A percentile compares a stretch with the other conserved stretches of the same genome.
phyloP scores from a whole-genome alignment of 2,329 filamentous ascomycete genomes.

The Neophaeococcomyces mojaviensis region DNA sequence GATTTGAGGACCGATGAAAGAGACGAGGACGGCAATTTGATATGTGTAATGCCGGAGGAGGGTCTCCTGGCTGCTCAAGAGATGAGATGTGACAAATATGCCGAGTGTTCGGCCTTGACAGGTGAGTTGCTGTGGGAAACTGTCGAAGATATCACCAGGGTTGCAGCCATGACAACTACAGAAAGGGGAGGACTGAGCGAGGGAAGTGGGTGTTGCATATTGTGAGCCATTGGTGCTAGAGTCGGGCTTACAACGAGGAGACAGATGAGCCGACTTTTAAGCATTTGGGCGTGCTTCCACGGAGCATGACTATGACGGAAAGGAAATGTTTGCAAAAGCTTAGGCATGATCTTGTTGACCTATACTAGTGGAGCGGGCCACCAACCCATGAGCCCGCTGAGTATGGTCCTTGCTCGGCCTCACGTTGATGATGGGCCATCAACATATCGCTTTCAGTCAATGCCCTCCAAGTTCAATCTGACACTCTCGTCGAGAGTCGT shows the following conservation, averaged over 20 bases:
- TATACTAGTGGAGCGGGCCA: too few relatives aligned
- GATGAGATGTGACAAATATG: constrained; percentile 55
- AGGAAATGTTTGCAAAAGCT: too few relatives aligned
- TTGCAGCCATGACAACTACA: constrained; percentile 52
- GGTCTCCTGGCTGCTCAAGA: constrained; percentile 53
- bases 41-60: constrained; percentile 33
- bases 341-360: too few relatives aligned
- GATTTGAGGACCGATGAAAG: constrained; percentile 39
- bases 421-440: too few relatives aligned
- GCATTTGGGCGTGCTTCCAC: too few relatives aligned
- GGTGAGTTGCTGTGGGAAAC: constrained; percentile 54
- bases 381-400: too few relatives aligned
- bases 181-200: constrained; percentile 44
- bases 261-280: too few relatives aligned
- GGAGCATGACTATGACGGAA: too few relatives aligned
- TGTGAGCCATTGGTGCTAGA: constrained; percentile 32
- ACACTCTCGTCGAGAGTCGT: constrained; percentile 13
- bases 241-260: too few relatives aligned
- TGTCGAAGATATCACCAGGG: constrained; percentile 53
- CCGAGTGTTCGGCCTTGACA: constrained; percentile 55
- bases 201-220: constrained; percentile 33
- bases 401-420: too few relatives aligned
- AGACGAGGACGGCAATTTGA: constrained; percentile 21
- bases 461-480: background rate
- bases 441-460: too few relatives aligned